Evolutionary conservation across 805 yeast genomes (phyloP).

Genomic region (Candida alai): DNA sequence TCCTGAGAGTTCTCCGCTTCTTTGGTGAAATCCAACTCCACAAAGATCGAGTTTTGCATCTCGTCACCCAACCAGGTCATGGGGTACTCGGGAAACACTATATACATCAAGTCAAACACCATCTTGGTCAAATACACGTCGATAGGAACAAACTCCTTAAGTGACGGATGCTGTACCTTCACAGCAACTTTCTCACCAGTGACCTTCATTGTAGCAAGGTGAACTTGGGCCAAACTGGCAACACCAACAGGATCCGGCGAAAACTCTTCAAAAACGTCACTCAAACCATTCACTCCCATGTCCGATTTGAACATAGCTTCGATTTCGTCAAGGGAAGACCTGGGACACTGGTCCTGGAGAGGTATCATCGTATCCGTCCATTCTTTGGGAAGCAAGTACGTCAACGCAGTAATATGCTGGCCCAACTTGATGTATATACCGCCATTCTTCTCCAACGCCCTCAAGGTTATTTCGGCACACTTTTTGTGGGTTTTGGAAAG

Average conservation of each 20-base stretch:
- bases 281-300: conserved; percentile 49
- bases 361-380: conserved; percentile 97
- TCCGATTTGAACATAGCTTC: conserved; percentile 64
- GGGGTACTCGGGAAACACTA: conserved; percentile 90
- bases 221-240: conserved; percentile 96
- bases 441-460: conserved; percentile 80
- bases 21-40: conserved; percentile 83
- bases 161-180: conserved; percentile 88
- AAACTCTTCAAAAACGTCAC: conserved; percentile 65
- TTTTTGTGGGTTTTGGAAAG: conserved; percentile 62
- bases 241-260: conserved; percentile 82
- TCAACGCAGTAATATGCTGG: conserved; percentile 89
- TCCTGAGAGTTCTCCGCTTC: conserved; percentile 78
- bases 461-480: conserved; percentile 76
- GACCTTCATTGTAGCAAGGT: conserved; percentile 58
- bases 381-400: conserved; percentile 83
- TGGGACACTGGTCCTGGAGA: conserved; percentile 86
- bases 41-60: conserved; percentile 76
- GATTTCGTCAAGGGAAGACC: conserved; percentile 68
- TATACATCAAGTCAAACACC: conserved; percentile 70
- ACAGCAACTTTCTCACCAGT: conserved; percentile 82
- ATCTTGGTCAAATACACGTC: conserved; percentile 76
- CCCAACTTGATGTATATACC: conserved; percentile 94
- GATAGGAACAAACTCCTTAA: conserved; percentile 83
- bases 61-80: conserved; percentile 95